A percentile compares a stretch with the other conserved stretches of the same genome.
These are phyloP conservation scores for Neonectria punicea DNA, from an alignment of 2,329 filamentous ascomycete species.

Conservation along the genomic window DNA sequence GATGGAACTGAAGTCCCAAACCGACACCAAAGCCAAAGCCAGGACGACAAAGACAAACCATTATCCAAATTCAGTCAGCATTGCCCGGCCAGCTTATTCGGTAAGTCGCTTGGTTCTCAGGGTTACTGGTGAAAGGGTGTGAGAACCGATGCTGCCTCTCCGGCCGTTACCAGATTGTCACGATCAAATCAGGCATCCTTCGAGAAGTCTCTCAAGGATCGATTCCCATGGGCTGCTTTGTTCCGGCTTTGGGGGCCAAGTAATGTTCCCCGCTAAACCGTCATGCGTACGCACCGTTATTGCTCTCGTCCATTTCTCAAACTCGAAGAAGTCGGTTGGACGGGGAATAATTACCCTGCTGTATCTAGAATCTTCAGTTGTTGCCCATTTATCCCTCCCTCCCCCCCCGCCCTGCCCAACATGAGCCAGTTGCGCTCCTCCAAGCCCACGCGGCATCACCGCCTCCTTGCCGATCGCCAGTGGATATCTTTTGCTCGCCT, in stretches of 20 bases:
- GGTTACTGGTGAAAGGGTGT: not conserved
- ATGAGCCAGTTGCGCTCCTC: not conserved
- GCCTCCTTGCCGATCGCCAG: conserved; percentile 1
- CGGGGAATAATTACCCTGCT: not conserved
- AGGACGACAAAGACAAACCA: not conserved
- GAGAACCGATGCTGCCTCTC: not conserved
- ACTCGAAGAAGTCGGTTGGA: not conserved
- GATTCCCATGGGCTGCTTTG: not conserved
- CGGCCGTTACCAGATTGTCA: not conserved
- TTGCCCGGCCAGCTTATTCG: not conserved
- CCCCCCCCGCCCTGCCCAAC: not conserved
- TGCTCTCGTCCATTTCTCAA: not conserved
- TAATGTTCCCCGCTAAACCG: too few relatives aligned
- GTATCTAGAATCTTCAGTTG: not conserved
- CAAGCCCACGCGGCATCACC: conserved; percentile 3
- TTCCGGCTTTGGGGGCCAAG: not conserved
- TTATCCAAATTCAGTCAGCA: not conserved
- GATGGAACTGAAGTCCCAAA: conserved; percentile 14
- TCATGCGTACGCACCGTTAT: too few relatives aligned
- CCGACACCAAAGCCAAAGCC: not conserved
- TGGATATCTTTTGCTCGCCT: not conserved
- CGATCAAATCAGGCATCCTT: conserved; percentile 26
- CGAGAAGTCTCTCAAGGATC: conserved; percentile 22
- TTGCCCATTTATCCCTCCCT: not conserved
- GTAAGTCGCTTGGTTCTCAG: not conserved